phyloP scores from a whole-genome alignment of 164 flowering plant genomes.

The Aristolochia californica region DNA sequence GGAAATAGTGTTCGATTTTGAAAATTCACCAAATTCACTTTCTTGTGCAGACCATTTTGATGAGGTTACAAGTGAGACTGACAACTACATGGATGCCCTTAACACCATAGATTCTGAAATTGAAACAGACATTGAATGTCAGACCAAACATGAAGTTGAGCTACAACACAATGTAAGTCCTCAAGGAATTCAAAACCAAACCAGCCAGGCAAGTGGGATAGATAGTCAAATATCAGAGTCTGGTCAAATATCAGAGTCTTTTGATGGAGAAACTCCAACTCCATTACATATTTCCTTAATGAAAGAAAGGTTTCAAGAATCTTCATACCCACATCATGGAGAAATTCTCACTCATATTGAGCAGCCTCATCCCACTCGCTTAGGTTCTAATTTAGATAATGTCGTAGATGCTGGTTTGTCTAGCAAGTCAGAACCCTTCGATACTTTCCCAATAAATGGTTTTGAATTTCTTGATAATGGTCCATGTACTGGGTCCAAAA shows the following conservation, averaged over 20 bases:
- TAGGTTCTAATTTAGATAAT: constrained; percentile 12
- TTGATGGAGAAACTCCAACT: constrained; percentile 18
- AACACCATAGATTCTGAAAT: constrained; percentile 77
- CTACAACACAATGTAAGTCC: constrained; percentile 10
- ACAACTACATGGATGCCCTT: constrained; percentile 61
- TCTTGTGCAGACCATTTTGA: constrained; percentile 23
- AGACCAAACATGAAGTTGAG: constrained; percentile 40
- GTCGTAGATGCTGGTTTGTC: constrained; percentile 8
- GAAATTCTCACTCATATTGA: constrained; percentile 18
- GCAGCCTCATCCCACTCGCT: constrained; percentile 14
- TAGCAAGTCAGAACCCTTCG: constrained; percentile 12
- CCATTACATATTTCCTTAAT: constrained; percentile 15
- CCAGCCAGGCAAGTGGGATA: not conserved
- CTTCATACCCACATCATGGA: constrained; percentile 10
- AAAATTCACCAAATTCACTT: constrained; percentile 13
- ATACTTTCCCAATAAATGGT: constrained; percentile 10
- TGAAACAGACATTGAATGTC: constrained; percentile 54
- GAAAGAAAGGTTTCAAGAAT: constrained; percentile 8
- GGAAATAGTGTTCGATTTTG: constrained; percentile 18
- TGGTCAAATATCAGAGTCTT: constrained; percentile 14
- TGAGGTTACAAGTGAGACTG: constrained; percentile 66
- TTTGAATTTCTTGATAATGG: constrained; percentile 19
- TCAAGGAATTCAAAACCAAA: constrained; percentile 16
- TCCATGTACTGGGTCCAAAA: constrained; percentile 14
- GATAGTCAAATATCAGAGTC: constrained; percentile 14